Conservation (phyloP, 2,329 filamentous ascomycete species). For the Cadophora gregata region DNA sequence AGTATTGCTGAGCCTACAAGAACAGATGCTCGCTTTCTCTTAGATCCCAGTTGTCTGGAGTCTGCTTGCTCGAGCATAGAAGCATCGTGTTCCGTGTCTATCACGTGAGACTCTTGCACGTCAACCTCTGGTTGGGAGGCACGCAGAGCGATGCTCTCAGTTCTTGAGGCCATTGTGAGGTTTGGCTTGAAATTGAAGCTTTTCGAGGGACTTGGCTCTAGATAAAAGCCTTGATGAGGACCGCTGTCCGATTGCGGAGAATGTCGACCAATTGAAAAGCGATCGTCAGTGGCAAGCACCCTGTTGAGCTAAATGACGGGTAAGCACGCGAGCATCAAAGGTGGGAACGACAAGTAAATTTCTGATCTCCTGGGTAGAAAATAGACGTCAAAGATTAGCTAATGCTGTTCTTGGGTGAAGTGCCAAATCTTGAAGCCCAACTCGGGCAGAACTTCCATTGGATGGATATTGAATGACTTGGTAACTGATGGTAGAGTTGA, state of each 20-base stretch:
- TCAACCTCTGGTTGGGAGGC: not conserved
- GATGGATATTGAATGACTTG: too few relatives aligned
- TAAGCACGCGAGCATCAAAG: too few relatives aligned
- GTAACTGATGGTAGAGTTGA: too few relatives aligned
- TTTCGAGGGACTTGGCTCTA: not conserved
- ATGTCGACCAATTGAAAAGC: not conserved
- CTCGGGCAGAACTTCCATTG: too few relatives aligned
- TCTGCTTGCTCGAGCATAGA: slow-evolving; percentile 45
- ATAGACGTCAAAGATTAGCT: too few relatives aligned
- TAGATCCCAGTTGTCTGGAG: slow-evolving; percentile 48
- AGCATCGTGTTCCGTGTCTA: slow-evolving; percentile 21
- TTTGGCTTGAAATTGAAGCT: not conserved
- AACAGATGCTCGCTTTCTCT: slow-evolving; percentile 44
- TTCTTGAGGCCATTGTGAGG: slow-evolving; percentile 12
- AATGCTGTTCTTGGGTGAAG: too few relatives aligned
- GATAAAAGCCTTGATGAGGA: not conserved
- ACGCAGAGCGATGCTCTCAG: not conserved
- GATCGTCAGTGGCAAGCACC: not conserved
- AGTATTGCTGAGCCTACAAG: slow-evolving; percentile 57
- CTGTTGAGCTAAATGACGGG: not conserved
- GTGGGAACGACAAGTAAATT: too few relatives aligned
- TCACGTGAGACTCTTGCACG: not conserved
- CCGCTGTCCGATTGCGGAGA: not conserved
- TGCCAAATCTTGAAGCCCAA: too few relatives aligned
- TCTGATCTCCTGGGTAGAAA: too few relatives aligned